These are phyloP conservation scores for Verticillium klebahnii DNA, from an alignment of 2,329 filamentous ascomycete species.

Conservation along the genomic window DNA sequence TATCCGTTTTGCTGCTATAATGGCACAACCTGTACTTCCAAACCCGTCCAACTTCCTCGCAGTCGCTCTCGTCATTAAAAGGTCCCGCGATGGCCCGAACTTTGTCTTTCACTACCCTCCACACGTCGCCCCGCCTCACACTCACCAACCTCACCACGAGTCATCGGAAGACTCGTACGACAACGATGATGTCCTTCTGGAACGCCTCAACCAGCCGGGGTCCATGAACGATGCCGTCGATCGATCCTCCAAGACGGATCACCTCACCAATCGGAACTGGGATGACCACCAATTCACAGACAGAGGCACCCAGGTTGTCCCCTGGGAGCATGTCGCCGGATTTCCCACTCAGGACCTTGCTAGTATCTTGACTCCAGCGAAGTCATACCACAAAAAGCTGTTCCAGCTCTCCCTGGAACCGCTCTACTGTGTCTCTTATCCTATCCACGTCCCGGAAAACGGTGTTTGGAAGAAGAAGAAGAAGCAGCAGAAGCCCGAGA, in stretches of 20 bases:
- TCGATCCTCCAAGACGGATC: slow-evolving; percentile 26
- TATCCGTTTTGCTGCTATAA: slow-evolving; percentile 17
- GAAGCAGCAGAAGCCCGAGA: slow-evolving; percentile 32
- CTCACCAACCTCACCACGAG: slow-evolving; percentile 24
- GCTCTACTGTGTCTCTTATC: slow-evolving; percentile 75
- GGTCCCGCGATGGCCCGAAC: slow-evolving; percentile 72
- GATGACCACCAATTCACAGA: slow-evolving; percentile 53
- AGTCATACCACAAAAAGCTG: slow-evolving; percentile 72
- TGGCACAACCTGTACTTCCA: slow-evolving; percentile 45
- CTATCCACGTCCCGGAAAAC: slow-evolving; percentile 75
- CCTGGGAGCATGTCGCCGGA: slow-evolving; percentile 70
- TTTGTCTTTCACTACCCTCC: slow-evolving; percentile 88
- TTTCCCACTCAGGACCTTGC: slow-evolving; percentile 74
- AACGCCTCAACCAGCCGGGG: slow-evolving; percentile 37
- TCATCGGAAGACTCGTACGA: slow-evolving; percentile 28
- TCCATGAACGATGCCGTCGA: slow-evolving; percentile 21
- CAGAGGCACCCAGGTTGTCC: slow-evolving; percentile 53
- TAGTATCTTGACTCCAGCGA: slow-evolving; percentile 71
- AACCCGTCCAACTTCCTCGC: slow-evolving; percentile 58
- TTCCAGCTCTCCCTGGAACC: slow-evolving; percentile 82
- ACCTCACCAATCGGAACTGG: slow-evolving; percentile 40
- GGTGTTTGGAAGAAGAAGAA: slow-evolving; percentile 70
- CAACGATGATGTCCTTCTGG: slow-evolving; percentile 48
- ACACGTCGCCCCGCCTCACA: slow-evolving; percentile 37
- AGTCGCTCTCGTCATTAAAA: slow-evolving; percentile 68